These are phyloP conservation scores for Clarkia xantiana DNA, from an alignment of 345 rosid species.

Conservation along the genomic window DNA sequence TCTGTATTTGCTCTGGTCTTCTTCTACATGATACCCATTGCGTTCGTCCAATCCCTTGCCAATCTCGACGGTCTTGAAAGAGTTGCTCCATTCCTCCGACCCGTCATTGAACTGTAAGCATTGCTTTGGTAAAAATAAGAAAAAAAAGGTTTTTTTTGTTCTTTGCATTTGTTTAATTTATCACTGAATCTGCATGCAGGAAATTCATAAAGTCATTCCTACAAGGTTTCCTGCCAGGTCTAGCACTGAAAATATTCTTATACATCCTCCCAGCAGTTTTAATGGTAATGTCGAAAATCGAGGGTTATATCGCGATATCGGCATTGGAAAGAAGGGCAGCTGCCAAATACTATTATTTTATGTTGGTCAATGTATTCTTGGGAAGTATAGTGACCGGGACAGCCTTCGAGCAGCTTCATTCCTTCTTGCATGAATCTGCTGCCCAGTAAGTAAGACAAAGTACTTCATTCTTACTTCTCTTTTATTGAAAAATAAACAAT, in stretches of 20 bases:
- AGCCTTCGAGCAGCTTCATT: conserved; percentile 75
- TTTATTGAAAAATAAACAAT: not conserved
- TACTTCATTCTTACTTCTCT: conserved; percentile 1
- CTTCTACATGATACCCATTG: conserved; percentile 98
- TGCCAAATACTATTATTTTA: conserved; percentile 87
- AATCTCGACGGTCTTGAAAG: conserved; percentile 84
- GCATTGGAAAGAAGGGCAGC: conserved; percentile 74
- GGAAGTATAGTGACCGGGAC: conserved; percentile 94
- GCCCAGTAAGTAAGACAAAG: conserved; percentile 82
- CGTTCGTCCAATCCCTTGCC: conserved; percentile 97
- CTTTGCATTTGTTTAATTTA: not conserved
- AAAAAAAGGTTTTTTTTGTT: too few relatives aligned
- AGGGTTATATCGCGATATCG: conserved; percentile 72
- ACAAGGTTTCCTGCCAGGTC: conserved; percentile 96
- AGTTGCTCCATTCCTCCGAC: conserved; percentile 94
- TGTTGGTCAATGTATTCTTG: conserved; percentile 92
- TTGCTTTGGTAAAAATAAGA: too few relatives aligned
- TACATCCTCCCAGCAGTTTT: conserved; percentile 61
- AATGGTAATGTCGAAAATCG: conserved; percentile 85
- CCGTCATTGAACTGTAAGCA: conserved; percentile 77
- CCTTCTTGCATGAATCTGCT: conserved; percentile 92
- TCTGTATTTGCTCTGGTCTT: conserved; percentile 80
- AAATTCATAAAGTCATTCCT: conserved; percentile 85
- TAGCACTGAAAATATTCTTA: conserved; percentile 78
- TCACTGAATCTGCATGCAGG: conserved; percentile 28